Percentiles rank a stretch among this genome's conserved stretches.
Evolutionary conservation across 129 eudicot genomes (phyloP).

Genomic region (Centrapalus pauciflorus): DNA sequence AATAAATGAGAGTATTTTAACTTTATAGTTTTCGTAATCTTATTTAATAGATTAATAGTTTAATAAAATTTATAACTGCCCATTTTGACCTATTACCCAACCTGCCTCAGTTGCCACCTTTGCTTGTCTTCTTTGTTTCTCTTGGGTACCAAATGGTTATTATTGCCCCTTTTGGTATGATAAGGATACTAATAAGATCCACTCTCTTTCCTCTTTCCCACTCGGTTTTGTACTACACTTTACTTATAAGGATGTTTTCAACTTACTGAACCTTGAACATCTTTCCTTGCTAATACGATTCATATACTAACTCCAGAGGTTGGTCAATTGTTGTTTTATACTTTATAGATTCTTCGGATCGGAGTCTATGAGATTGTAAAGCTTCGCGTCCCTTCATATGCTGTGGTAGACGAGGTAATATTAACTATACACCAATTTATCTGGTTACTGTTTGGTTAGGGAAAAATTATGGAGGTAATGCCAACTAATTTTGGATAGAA

Average conservation of each 20-base stretch:
- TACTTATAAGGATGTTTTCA: not conserved
- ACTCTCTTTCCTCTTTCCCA: no score
- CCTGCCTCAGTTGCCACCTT: no score
- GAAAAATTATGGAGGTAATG: not conserved
- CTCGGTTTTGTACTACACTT: not conserved
- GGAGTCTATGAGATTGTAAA: constrained; percentile 85
- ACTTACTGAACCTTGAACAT: not conserved
- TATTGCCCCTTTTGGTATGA: no score
- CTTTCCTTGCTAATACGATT: not conserved
- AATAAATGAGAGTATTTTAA: not conserved
- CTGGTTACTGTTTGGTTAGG: not conserved
- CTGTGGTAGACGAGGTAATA: constrained; percentile 85
- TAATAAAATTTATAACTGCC: not conserved
- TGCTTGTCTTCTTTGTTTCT: no score
- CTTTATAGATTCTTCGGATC: constrained; percentile 84
- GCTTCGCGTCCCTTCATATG: constrained; percentile 84
- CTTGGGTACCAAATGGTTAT: no score
- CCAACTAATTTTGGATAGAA: not conserved
- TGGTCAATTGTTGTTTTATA: constrained; percentile 9
- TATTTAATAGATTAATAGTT: not conserved
- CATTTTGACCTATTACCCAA: not conserved
- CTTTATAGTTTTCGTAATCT: not conserved
- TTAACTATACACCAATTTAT: not conserved
- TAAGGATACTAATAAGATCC: no score
- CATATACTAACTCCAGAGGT: constrained; percentile 8